Conservation (phyloP, 176 grass and related monocot species). For the Bromus sterilis region DNA sequence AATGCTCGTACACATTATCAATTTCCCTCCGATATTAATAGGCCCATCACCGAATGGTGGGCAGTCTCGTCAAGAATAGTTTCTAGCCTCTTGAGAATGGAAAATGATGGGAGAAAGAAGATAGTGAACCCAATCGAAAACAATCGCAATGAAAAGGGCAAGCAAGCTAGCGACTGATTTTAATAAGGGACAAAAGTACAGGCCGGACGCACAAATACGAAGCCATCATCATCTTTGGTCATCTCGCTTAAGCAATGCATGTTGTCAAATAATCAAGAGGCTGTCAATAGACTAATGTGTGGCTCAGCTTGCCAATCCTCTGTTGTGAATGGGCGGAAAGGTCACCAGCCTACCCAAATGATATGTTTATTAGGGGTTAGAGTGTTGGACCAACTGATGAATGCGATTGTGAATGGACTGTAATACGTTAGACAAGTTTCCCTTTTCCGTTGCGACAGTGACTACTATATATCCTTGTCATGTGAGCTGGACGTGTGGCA, state of each 20-base stretch:
- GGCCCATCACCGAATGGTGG: not conserved
- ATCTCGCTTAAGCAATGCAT: slow-evolving; percentile 37
- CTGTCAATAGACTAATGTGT: slow-evolving; percentile 3
- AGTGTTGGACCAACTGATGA: slow-evolving; percentile 16
- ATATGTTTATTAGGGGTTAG: slow-evolving; percentile 13
- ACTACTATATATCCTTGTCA: slow-evolving; percentile 23
- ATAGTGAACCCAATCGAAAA: not conserved
- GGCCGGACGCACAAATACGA: not conserved
- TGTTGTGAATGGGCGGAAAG: not conserved
- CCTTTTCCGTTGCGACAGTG: not conserved
- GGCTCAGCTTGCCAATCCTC: not conserved
- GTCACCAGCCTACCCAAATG: slow-evolving; percentile 21
- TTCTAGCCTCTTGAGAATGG: not conserved
- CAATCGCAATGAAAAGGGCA: not conserved
- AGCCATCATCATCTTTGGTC: slow-evolving; percentile 13
- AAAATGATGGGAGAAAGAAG: not conserved
- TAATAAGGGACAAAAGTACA: slow-evolving; percentile 22
- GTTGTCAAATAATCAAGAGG: slow-evolving; percentile 33
- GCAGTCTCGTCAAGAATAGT: not conserved
- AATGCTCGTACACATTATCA: too few species aligned
- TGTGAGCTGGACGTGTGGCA: slow-evolving; percentile 1
- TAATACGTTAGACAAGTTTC: slow-evolving; percentile 1
- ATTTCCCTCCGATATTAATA: too few species aligned
- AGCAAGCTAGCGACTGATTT: not conserved
- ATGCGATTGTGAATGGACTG: slow-evolving; percentile 21